These are phyloP conservation scores for Aspergillus caelatus DNA, from an alignment of 2,329 filamentous ascomycete genomes.

Conservation along the genomic window DNA sequence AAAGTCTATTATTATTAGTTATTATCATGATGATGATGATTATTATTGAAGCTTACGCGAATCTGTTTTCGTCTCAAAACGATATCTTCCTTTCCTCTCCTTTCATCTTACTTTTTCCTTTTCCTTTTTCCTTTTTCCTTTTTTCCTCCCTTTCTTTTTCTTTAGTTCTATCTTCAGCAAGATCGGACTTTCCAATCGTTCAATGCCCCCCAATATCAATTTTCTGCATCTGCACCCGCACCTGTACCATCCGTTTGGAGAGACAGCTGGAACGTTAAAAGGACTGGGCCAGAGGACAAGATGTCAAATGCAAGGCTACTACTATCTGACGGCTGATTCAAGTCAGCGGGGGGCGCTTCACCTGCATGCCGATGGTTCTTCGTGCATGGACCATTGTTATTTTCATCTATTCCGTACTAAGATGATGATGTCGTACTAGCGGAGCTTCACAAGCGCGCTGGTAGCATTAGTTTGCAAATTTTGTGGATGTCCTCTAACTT, in stretches of 20 bases:
- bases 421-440: slow-evolving; percentile 5
- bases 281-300: slow-evolving; percentile 12
- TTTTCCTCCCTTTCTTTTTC: background rate
- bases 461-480: slow-evolving; percentile 14
- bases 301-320: slow-evolving; percentile 21
- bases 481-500: slow-evolving; percentile 10
- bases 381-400: slow-evolving; percentile 23
- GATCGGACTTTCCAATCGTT: background rate
- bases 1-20: background rate
- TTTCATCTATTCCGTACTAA: background rate
- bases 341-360: slow-evolving; percentile 25
- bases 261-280: background rate
- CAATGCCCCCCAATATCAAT: background rate
- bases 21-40: no score
- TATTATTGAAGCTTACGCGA: no score
- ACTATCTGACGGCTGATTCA: slow-evolving; percentile 29
- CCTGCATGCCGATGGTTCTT: slow-evolving; percentile 27
- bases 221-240: background rate
- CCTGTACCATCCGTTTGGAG: background rate
- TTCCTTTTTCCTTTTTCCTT: background rate
- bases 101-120: background rate
- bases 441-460: slow-evolving; percentile 19
- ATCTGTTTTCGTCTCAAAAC: no score
- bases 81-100: background rate
- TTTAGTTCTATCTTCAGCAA: background rate